These are phyloP conservation scores for Cynara cardunculus DNA, from an alignment of 129 eudicot genomes.

Conservation along the genomic window DNA sequence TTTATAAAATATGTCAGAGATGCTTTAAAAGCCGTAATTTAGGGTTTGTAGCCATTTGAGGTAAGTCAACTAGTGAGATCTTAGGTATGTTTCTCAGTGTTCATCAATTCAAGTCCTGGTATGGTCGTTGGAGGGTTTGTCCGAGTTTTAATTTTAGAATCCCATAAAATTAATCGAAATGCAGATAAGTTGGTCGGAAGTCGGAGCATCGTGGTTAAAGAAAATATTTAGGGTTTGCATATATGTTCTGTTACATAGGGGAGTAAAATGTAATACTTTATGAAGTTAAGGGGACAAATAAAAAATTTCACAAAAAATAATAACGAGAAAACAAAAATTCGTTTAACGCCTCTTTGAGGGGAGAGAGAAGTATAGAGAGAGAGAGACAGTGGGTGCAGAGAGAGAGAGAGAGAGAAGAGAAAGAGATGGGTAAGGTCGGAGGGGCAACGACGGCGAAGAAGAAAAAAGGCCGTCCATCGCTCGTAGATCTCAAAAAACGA, in stretches of 20 bases:
- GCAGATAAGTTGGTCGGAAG: neutral
- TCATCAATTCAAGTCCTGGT: neutral
- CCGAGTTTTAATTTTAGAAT: neutral
- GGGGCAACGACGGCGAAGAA: constrained; percentile 35
- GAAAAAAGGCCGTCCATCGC: constrained; percentile 87
- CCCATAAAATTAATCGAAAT: neutral
- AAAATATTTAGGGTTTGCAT: neutral
- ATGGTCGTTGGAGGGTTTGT: neutral
- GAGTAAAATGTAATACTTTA: neutral
- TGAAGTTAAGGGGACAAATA: constrained; percentile 6
- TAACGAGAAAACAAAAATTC: constrained; percentile 21
- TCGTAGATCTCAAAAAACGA: constrained; percentile 56
- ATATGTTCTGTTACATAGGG: neutral
- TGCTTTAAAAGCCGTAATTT: neutral
- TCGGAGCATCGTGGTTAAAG: too few species aligned
- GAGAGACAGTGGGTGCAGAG: constrained; percentile 8
- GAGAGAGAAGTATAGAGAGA: constrained; percentile 18
- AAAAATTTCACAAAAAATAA: neutral
- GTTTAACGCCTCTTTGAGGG: constrained; percentile 15
- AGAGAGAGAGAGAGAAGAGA: neutral
- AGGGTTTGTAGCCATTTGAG: neutral
- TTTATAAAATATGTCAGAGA: neutral
- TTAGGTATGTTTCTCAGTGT: neutral
- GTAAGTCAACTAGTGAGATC: neutral
- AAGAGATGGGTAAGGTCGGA: constrained; percentile 56